phyloP scores from a whole-genome alignment of 2,329 filamentous ascomycete genomes.

The Sporothrix dimorphospora region DNA sequence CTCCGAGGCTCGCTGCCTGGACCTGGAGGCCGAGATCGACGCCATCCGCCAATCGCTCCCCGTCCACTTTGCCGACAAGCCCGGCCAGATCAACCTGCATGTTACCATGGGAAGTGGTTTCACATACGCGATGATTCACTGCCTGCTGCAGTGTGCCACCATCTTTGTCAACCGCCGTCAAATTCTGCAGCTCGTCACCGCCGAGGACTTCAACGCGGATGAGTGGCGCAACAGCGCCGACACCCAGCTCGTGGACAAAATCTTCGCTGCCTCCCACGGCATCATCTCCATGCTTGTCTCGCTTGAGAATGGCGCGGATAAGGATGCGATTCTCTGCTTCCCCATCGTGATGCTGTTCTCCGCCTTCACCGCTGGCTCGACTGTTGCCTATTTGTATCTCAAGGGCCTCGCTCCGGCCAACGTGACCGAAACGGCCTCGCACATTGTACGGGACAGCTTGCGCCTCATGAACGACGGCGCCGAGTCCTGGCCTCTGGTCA shows the following conservation, averaged over 20 bases:
- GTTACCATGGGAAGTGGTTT: constrained; percentile 67
- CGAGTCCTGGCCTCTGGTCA: constrained; percentile 62
- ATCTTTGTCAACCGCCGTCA: constrained; percentile 64
- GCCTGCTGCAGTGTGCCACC: constrained; percentile 62
- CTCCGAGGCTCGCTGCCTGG: constrained; percentile 56
- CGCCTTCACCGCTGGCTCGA: constrained; percentile 63
- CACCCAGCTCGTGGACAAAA: constrained; percentile 56
- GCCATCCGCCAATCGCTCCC: constrained; percentile 57
- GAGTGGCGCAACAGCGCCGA: constrained; percentile 55
- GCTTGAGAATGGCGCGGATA: constrained; percentile 60
- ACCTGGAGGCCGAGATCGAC: constrained; percentile 59
- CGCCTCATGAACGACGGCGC: constrained; percentile 62
- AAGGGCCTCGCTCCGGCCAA: constrained; percentile 62
- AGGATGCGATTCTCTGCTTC: constrained; percentile 62
- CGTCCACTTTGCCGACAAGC: constrained; percentile 64
- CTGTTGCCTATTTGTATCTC: constrained; percentile 64
- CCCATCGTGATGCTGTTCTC: constrained; percentile 67
- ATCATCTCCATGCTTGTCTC: constrained; percentile 60
- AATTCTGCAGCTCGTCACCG: constrained; percentile 60
- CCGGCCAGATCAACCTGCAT: constrained; percentile 63
- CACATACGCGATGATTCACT: constrained; percentile 66
- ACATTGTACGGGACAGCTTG: constrained; percentile 61
- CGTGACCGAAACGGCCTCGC: constrained; percentile 59
- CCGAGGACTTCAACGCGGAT: constrained; percentile 57
- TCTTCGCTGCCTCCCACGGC: constrained; percentile 62